A percentile compares a stretch with the other conserved stretches of the same genome.
Evolutionary conservation across 495 filamentous ascomycete genomes (phyloP).

Genomic region (Sordaria brevicollis): DNA sequence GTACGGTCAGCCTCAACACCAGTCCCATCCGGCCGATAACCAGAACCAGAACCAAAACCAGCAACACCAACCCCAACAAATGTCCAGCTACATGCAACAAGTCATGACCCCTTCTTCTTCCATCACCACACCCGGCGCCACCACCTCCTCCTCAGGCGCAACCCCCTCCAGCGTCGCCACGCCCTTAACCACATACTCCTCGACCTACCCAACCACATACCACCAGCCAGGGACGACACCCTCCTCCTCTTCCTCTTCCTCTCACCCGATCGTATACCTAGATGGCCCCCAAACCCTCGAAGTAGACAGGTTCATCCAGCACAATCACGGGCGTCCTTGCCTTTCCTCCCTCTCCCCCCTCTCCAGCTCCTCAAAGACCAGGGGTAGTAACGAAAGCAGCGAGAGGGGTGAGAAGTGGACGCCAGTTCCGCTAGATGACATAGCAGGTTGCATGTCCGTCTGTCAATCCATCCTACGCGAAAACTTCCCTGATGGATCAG

Average conservation of each 20-base stretch:
- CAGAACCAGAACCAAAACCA: background rate
- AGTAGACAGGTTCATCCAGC: background rate
- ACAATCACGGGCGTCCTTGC: background rate
- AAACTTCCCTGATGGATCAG: slow-evolving; percentile 54
- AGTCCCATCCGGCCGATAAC: background rate
- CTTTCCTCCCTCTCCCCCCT: background rate
- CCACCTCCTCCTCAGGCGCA: background rate
- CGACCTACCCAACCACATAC: background rate
- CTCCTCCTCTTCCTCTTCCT: background rate
- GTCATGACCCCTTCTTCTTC: background rate
- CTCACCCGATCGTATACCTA: background rate
- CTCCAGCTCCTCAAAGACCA: background rate
- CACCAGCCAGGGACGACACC: no score
- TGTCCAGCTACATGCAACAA: background rate
- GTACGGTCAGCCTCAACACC: background rate
- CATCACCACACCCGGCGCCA: background rate
- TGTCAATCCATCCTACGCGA: slow-evolving; percentile 32
- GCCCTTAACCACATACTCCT: background rate
- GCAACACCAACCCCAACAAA: background rate
- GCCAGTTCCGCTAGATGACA: slow-evolving; percentile 33
- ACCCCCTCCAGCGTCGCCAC: background rate
- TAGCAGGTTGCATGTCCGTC: slow-evolving; percentile 24
- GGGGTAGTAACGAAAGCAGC: background rate
- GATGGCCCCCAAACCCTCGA: background rate
- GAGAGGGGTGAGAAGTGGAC: slow-evolving; percentile 15